phyloP scores from a whole-genome alignment of 176 grass and related monocot genomes.

The Guadua angustifolia region DNA sequence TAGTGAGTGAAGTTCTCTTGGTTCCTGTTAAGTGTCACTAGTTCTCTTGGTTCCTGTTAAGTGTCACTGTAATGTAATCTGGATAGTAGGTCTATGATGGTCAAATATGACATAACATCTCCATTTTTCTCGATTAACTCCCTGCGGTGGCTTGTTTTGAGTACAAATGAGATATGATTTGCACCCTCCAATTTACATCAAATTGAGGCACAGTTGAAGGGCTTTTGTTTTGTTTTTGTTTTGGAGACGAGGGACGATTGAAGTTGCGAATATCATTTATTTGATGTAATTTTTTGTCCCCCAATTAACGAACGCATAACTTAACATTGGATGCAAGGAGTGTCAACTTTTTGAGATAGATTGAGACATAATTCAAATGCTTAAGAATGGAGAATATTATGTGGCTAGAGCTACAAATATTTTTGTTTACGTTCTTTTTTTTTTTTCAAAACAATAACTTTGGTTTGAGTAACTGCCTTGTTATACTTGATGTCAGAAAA shows the following conservation, averaged over 20 bases:
- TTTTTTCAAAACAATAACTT: neutral
- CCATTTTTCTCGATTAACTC: neutral
- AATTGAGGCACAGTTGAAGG: no score
- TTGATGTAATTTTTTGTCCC: no score
- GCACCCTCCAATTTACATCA: neutral
- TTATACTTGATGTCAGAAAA: neutral
- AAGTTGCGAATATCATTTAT: no score
- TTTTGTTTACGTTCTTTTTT: neutral
- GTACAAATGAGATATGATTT: neutral
- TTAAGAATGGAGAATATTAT: neutral
- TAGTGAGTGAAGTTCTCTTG: neutral
- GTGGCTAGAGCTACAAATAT: neutral
- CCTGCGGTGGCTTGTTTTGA: neutral
- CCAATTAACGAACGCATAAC: neutral
- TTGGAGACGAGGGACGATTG: no score
- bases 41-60: neutral
- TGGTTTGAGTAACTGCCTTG: neutral
- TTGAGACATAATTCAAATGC: neutral
- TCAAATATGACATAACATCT: neutral
- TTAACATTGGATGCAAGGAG: neutral
- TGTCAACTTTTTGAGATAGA: neutral
- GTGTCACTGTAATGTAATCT: neutral
- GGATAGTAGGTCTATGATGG: neutral
- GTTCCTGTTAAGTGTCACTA: no score
- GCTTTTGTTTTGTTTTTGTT: no score